A percentile compares a stretch with the other conserved stretches of the same genome.
phyloP scores from a whole-genome alignment of 495 filamentous ascomycete species.

The Beverwykella pulmonaria region DNA sequence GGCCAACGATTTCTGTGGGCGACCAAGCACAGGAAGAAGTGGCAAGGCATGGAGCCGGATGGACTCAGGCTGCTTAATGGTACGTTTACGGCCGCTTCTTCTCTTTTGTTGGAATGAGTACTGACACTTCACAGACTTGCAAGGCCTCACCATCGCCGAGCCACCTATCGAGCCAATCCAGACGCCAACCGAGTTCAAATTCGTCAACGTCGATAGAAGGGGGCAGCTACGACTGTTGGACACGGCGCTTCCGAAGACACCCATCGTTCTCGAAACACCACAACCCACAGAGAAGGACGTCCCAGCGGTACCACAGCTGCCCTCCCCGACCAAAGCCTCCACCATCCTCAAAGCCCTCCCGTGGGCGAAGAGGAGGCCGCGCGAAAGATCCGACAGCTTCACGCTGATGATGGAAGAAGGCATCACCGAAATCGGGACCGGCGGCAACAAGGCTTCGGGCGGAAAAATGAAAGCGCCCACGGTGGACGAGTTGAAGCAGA shows the following conservation, averaged over 20 bases:
- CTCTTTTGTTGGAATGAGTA: background rate
- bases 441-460: background rate
- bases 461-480: slow-evolving; percentile 10
- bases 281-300: background rate
- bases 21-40: slow-evolving; percentile 28
- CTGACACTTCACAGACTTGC: slow-evolving; percentile 26
- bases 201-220: slow-evolving; percentile 13
- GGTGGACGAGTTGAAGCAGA: slow-evolving; percentile 23
- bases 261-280: slow-evolving; percentile 24
- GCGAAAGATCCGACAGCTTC: slow-evolving; percentile 29
- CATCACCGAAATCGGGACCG: slow-evolving; percentile 8
- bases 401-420: slow-evolving; percentile 30
- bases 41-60: slow-evolving; percentile 33
- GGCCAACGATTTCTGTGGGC: slow-evolving; percentile 28
- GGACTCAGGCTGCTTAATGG: slow-evolving; percentile 24
- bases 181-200: slow-evolving; percentile 27
- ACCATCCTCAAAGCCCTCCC: slow-evolving; percentile 13
- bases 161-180: slow-evolving; percentile 25
- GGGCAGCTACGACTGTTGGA: slow-evolving; percentile 14
- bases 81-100: background rate
- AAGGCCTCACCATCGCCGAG: slow-evolving; percentile 19
- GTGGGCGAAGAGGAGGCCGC: background rate
- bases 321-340: background rate
- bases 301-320: background rate
- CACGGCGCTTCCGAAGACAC: slow-evolving; percentile 7